A percentile compares a stretch with the other conserved stretches of the same genome.
phyloP scores from a whole-genome alignment of 805 yeast species.

The Ogataea siamensis region DNA sequence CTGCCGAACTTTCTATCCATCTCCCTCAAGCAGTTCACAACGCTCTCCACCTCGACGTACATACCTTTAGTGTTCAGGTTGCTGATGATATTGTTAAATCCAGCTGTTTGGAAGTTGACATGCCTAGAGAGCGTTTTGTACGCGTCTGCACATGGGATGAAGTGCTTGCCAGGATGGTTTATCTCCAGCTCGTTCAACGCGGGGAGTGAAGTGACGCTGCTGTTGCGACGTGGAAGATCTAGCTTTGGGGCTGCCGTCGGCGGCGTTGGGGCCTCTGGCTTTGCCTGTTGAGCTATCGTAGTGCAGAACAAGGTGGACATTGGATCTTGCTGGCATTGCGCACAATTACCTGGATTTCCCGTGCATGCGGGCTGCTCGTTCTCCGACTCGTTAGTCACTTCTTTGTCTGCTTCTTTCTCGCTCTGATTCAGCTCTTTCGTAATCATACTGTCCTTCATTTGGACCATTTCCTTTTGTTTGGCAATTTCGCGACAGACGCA shows the following conservation, averaged over 20 bases:
- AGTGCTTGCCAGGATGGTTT: constrained; percentile 43
- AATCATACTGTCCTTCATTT: constrained; percentile 21
- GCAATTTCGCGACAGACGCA: constrained; percentile 88
- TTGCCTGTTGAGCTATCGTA: constrained; percentile 54
- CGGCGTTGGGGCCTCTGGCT: constrained; percentile 20
- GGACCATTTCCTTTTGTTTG: constrained; percentile 38
- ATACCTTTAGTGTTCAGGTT: constrained; percentile 77
- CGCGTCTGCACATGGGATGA: constrained; percentile 87
- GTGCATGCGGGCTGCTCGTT: constrained; percentile 52
- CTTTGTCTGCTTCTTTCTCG: constrained; percentile 12
- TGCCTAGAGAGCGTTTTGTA: constrained; percentile 84
- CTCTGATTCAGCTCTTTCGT: constrained; percentile 21
- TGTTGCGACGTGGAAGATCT: constrained; percentile 19
- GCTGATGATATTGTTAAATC: constrained; percentile 70
- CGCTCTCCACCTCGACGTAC: constrained; percentile 90
- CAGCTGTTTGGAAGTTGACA: constrained; percentile 69
- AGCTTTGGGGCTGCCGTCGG: constrained; percentile 15
- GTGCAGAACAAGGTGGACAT: constrained; percentile 87
- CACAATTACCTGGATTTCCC: constrained; percentile 86
- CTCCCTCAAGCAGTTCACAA: constrained; percentile 80
- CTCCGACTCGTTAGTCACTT: constrained; percentile 6
- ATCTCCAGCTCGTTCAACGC: constrained; percentile 30
- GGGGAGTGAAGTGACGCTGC: constrained; percentile 25
- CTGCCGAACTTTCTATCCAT: constrained; percentile 61
- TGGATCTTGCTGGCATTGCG: constrained; percentile 81